phyloP scores from a whole-genome alignment of 352 stramenopile species.

The Aphanomyces invadans region DNA sequence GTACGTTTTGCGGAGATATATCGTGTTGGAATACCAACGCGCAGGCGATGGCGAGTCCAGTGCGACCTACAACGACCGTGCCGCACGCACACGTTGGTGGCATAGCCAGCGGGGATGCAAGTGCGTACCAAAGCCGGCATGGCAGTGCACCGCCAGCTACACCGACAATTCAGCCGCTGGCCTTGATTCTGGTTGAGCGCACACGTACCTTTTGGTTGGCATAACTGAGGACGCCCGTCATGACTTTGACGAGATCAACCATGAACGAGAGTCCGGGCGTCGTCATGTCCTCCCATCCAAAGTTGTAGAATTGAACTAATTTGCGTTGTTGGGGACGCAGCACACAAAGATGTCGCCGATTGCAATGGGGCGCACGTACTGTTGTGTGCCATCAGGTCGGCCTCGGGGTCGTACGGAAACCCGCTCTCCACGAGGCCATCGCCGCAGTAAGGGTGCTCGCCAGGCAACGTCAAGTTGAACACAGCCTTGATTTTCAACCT shows the following conservation, averaged over 20 bases:
- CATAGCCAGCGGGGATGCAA: no score
- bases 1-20: constrained; percentile 42
- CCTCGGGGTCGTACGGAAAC: constrained; percentile 86
- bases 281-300: constrained; percentile 90
- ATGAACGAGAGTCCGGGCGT: constrained; percentile 76
- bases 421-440: constrained; percentile 61
- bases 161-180: constrained; percentile 1
- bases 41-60: constrained; percentile 81
- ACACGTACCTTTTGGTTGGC: constrained; percentile 48
- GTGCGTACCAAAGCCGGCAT: constrained; percentile 74
- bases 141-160: constrained; percentile 82
- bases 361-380: no score
- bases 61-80: constrained; percentile 31
- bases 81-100: background rate
- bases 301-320: constrained; percentile 87
- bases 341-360: no score
- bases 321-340: no score
- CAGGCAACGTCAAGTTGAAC: constrained; percentile 86
- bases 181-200: background rate
- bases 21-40: constrained; percentile 78
- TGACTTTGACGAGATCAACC: constrained; percentile 83
- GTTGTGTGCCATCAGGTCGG: constrained; percentile 75
- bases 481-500: constrained; percentile 77
- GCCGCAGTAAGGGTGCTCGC: constrained; percentile 88
- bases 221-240: constrained; percentile 59